phyloP scores from a whole-genome alignment of 2,329 filamentous ascomycete genomes.

The Colletotrichum sp. region DNA sequence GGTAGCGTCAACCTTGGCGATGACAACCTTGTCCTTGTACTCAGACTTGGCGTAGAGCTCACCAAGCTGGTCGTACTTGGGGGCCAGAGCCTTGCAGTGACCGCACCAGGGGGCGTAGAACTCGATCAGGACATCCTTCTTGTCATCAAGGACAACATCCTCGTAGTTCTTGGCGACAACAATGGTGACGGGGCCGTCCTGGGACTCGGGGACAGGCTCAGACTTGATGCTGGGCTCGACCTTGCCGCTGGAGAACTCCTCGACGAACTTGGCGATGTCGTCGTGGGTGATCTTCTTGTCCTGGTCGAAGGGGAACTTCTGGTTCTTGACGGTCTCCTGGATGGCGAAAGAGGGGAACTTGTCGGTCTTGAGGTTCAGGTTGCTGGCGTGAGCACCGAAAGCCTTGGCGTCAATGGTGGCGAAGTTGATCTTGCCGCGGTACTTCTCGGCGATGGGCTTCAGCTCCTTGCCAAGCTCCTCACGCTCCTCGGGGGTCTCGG shows the following conservation, averaged over 20 bases:
- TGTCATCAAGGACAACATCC: slow-evolving; percentile 86
- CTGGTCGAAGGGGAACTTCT: slow-evolving; percentile 95
- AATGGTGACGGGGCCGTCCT: slow-evolving; percentile 86
- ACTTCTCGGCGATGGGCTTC: slow-evolving; percentile 87
- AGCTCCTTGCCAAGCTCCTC: slow-evolving; percentile 76
- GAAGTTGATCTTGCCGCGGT: slow-evolving; percentile 96
- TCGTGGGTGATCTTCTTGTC: slow-evolving; percentile 76
- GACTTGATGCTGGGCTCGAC: slow-evolving; percentile 97
- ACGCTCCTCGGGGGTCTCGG: slow-evolving; percentile 90
- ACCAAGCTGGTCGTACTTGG: slow-evolving; percentile 94
- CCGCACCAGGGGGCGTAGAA: slow-evolving; percentile 99
- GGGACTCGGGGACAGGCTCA: slow-evolving; percentile 91
- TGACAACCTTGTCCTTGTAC: slow-evolving; percentile 82
- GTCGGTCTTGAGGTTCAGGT: slow-evolving; percentile 95
- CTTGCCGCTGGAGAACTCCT: slow-evolving; percentile 86
- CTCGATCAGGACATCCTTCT: slow-evolving; percentile 96
- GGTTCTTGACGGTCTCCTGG: slow-evolving; percentile 93
- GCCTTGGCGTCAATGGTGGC: slow-evolving; percentile 94
- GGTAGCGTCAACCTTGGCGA: slow-evolving; percentile 98
- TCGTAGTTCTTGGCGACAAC: slow-evolving; percentile 96
- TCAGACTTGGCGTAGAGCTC: slow-evolving; percentile 77
- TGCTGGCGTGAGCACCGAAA: slow-evolving; percentile 92
- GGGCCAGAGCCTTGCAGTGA: slow-evolving; percentile 98
- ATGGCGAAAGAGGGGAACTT: slow-evolving; percentile 98
- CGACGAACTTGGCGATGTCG: slow-evolving; percentile 80